Evolutionary conservation across 2,329 filamentous ascomycete genomes (phyloP), one percentile per base, ranked within the genome.

Genomic region (Calycina herbarum): DNA sequence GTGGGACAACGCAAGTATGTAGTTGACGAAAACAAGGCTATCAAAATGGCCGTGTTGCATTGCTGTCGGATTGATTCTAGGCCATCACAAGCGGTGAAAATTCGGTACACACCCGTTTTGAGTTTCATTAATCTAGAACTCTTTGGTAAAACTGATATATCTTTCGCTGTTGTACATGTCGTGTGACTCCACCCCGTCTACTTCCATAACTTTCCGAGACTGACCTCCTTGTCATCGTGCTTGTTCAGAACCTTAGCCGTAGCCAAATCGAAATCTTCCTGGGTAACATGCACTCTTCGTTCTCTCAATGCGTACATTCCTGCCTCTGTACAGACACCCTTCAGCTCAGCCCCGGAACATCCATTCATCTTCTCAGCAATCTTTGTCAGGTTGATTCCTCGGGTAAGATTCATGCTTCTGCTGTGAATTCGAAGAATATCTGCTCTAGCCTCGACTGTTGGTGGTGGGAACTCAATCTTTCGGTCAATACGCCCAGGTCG

Each of bases 301-400:
- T 99, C 95, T 73, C 95, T 89, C 70, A 99, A 84, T 15, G 95
- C 95, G 77, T 95, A 99, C 95, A 99, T 99, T 74, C 95, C 95
- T 2, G 95, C 93, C 80, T 99, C 95, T 57, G 95, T 99, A 79
- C 95, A 99, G 59, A 99, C 95, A 82, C 95, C 95, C 87, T 99
- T 99, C 73, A 99, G 81, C 81, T 99, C 95, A 63, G 95, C 95
- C 67, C 95, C 95, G 2, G 94, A 97, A 80, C 95, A 99, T 61
- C 95, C 95, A 76, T 97, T 97, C 95, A 99, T 99, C 87, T 98
- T 98, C 84, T 99, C 95, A 35, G 95, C 95, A 74, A 98, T 96
- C 88, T 99, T 99, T 75, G 87, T 96, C 71, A 99, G 83, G 81
- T 99, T 96, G 82, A 99, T 98, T 62, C 95, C 95, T 76, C 95